Percentiles rank a stretch among this genome's conserved stretches.
These are phyloP conservation scores for Haplosporangium sp. DNA, from an alignment of 371 early-diverging fungal genomes.

Conservation along the genomic window DNA sequence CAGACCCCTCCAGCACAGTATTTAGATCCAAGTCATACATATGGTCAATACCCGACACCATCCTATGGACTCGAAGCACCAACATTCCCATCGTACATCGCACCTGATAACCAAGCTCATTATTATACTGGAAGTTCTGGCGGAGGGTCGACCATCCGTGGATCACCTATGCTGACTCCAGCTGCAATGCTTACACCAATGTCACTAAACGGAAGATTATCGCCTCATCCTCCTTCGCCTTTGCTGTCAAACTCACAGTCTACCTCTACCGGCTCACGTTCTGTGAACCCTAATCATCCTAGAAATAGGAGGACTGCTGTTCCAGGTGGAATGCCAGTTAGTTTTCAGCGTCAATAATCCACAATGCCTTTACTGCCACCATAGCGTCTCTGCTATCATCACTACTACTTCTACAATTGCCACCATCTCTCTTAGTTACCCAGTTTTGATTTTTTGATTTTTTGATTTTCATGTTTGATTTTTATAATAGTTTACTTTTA, in stretches of 20 bases:
- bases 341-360: conserved; percentile 8
- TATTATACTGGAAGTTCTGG: conserved; percentile 19
- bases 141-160: conserved; percentile 23
- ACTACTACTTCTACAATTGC: not conserved
- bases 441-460: too few species aligned
- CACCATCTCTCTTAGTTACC: not conserved
- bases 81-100: conserved; percentile 5
- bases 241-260: conserved; percentile 4
- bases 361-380: not conserved
- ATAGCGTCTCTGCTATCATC: not conserved
- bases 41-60: conserved; percentile 12
- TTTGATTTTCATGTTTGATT: not conserved
- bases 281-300: conserved; percentile 20
- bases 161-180: conserved; percentile 37
- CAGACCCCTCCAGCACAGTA: conserved; percentile 13
- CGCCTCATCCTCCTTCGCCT: conserved; percentile 33
- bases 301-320: not conserved
- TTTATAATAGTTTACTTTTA: not conserved
- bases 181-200: conserved; percentile 41
- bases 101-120: conserved; percentile 9
- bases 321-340: conserved; percentile 17
- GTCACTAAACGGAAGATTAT: conserved; percentile 14
- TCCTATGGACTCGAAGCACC: conserved; percentile 18
- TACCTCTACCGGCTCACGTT: conserved; percentile 1
- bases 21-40: conserved; percentile 17